Base-by-base conservation (phyloP, 1,139 yeast species). In the Yamadazyma sp. region DNA sequence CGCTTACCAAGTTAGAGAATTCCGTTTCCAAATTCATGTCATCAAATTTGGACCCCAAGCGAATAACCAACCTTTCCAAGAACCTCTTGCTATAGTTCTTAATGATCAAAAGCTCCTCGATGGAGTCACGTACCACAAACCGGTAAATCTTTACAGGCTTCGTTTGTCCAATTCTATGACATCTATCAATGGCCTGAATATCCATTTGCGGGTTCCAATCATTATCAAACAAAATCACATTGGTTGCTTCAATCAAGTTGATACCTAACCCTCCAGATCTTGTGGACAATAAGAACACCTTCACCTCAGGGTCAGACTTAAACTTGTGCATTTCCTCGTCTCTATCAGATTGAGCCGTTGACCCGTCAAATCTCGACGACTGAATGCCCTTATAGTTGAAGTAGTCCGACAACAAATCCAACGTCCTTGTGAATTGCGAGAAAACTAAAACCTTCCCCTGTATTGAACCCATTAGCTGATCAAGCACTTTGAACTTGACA, bases 161-260 rank as follows among this genome's bases (percentile, higher is more conserved):
- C 1, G 66, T 71, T 59, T 92, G 98, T 0, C 98, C 97, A 41
- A 92, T 87, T 54, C 98, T 70, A 58, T 92, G 97, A 11, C 87
- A 95, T 42, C 98, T 72, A 54, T 90, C 97, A 78, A 92, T 92
- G 0, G 97, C 97, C 57, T 92, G 98, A 36, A 89, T 64, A 59
- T 92, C 97, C 50, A 88, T 90, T 56, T 92, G 97, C 0, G 98
- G 98, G 53, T 92, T 92, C 96, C 97, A 90, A 57, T 92, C 97
- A 43, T 87, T 85, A 54, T 92, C 98, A 56, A 87, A 89, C 12
- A 92, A 54, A 3, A 92, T 78, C 1, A 92, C 97, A 0, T 95
- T 84, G 51, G 92, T 97, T 0, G 97, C 96, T 1, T 86, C 79
- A 0, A 83, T 78, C 40, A 92, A 69, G 53, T 92, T 92, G 33